A percentile compares a stretch with the other conserved stretches of the same genome.
phyloP scores from a whole-genome alignment of 2,329 filamentous ascomycete genomes.

The Penicillium sp. region DNA sequence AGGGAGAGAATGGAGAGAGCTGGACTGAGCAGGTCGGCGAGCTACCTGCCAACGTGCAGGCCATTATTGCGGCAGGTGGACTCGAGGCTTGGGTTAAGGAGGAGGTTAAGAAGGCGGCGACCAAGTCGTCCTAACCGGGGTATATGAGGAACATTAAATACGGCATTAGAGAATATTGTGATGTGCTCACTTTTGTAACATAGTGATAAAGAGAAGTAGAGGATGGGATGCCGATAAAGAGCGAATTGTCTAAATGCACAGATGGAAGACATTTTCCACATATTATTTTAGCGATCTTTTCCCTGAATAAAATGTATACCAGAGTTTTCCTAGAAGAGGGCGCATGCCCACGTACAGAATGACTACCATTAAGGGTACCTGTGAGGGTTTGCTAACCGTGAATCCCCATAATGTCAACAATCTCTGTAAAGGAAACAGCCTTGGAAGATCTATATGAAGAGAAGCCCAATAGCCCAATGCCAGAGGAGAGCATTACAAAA shows the following conservation, averaged over 20 bases:
- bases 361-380: too few species aligned
- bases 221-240: not conserved
- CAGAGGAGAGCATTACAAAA: not conserved
- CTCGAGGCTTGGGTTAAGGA: slow-evolving; percentile 80
- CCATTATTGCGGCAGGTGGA: slow-evolving; percentile 75
- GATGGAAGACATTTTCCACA: not conserved
- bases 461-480: too few species aligned
- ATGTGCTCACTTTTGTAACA: not conserved
- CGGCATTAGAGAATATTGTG: not conserved
- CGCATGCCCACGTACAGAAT: too few species aligned
- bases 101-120: not conserved
- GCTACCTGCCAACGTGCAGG: slow-evolving; percentile 81
- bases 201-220: not conserved
- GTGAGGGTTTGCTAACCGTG: too few species aligned
- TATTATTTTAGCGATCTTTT: too few species aligned
- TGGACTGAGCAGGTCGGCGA: slow-evolving; percentile 84
- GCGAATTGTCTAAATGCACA: not conserved
- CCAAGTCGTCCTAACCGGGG: not conserved
- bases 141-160: not conserved
- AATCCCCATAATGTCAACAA: too few species aligned
- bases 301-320: too few species aligned
- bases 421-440: too few species aligned
- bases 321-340: too few species aligned
- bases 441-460: too few species aligned
- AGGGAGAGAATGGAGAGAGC: slow-evolving; percentile 63